Conservation (phyloP, 1,139 yeast genomes). For the Magnusiomyces magnusii region DNA sequence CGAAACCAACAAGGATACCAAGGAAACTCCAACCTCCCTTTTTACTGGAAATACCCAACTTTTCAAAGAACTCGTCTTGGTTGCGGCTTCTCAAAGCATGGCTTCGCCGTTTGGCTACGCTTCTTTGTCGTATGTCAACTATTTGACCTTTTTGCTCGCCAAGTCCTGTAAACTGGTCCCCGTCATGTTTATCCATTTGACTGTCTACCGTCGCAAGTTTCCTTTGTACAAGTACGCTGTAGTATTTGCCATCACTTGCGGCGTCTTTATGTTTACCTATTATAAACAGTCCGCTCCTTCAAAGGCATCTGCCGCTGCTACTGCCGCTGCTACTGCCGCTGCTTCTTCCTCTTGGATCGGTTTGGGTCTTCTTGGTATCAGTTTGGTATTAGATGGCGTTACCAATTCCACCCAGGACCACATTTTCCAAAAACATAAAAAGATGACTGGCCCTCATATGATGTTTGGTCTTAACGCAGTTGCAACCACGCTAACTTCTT, state of each 20-base stretch:
- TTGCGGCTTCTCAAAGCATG: constrained; percentile 71
- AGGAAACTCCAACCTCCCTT: background rate
- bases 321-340: constrained; percentile 20
- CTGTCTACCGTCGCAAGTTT: constrained; percentile 64
- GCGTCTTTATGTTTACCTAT: constrained; percentile 73
- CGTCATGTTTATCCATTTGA: constrained; percentile 72
- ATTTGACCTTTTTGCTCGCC: constrained; percentile 74
- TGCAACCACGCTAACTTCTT: constrained; percentile 37
- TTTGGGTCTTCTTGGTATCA: constrained; percentile 46
- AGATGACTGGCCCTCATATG: constrained; percentile 69
- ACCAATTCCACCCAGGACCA: constrained; percentile 93
- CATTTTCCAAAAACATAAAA: constrained; percentile 45
- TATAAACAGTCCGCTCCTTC: constrained; percentile 28
- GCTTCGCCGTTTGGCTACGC: constrained; percentile 76
- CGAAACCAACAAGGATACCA: background rate
- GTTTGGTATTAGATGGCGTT: constrained; percentile 79
- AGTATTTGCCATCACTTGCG: constrained; percentile 66
- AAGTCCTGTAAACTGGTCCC: constrained; percentile 93
- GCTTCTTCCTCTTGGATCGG: constrained; percentile 41
- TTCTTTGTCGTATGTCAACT: constrained; percentile 76
- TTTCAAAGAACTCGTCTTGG: constrained; percentile 43
- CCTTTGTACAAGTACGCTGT: constrained; percentile 72
- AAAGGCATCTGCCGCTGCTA: constrained; percentile 20
- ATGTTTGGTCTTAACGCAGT: constrained; percentile 76
- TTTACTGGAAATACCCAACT: constrained; percentile 21